Evolutionary conservation across 768 basidiomycete species (phyloP).

Genomic region (Filobasidium wieringae): DNA sequence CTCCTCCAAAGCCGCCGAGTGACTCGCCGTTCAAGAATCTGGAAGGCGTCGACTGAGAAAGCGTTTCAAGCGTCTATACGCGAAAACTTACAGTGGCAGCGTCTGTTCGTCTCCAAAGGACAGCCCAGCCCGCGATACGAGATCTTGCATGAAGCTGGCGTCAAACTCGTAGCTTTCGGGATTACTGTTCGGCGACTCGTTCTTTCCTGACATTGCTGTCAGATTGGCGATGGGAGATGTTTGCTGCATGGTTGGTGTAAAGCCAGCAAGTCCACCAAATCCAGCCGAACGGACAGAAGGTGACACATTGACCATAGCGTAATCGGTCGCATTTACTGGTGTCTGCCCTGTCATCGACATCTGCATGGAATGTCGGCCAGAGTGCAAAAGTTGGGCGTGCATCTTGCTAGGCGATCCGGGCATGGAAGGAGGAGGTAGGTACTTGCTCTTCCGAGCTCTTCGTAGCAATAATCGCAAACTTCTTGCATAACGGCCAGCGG

Average conservation of each 20-base stretch:
- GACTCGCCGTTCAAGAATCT: conserved; percentile 38
- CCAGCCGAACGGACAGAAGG: too few species aligned
- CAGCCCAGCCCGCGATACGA: conserved; percentile 31
- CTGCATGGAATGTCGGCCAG: neutral
- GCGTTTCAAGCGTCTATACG: too few species aligned
- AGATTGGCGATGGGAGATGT: conserved; percentile 10
- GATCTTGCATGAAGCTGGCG: conserved; percentile 31
- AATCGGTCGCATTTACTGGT: neutral
- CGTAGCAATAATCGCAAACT: conserved; percentile 84
- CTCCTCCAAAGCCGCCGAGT: conserved; percentile 21
- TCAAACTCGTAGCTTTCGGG: conserved; percentile 35
- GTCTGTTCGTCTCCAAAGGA: conserved; percentile 27
- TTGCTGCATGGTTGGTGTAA: neutral
- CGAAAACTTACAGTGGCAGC: conserved; percentile 32
- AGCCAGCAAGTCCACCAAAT: conserved; percentile 13
- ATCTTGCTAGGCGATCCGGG: conserved; percentile 26
- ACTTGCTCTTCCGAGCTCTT: conserved; percentile 38
- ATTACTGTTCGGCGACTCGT: conserved; percentile 28
- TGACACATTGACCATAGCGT: neutral
- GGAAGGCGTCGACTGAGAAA: too few species aligned
- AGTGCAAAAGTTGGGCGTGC: neutral
- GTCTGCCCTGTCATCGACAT: neutral
- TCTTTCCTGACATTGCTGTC: conserved; percentile 14
- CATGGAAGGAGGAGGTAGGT: conserved; percentile 36
- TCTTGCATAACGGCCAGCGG: conserved; percentile 81